Evolutionary conservation across 305 asterid genomes (phyloP).

Genomic region (Nicotiana rustica): DNA sequence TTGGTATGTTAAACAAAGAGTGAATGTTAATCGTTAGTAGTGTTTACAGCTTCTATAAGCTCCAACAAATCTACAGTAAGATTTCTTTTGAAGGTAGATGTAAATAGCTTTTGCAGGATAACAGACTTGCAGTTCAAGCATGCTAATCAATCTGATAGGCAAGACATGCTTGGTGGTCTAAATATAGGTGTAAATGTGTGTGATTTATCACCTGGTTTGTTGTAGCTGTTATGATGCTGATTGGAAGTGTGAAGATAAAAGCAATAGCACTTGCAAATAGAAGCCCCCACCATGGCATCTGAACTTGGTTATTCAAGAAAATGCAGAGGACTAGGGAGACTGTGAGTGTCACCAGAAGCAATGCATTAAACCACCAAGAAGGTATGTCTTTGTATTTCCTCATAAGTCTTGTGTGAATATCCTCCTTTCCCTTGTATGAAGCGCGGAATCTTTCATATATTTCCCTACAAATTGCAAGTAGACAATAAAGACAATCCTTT

Average conservation of each 20-base stretch:
- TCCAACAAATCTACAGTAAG: background rate
- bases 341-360: conserved; percentile 70
- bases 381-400: conserved; percentile 83
- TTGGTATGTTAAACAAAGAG: conserved; percentile 19
- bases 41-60: background rate
- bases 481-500: conserved; percentile 11
- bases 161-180: background rate
- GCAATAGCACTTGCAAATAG: conserved; percentile 78
- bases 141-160: background rate
- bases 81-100: background rate
- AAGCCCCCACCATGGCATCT: conserved; percentile 98
- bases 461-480: conserved; percentile 63
- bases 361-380: conserved; percentile 78
- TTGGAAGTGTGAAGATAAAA: conserved; percentile 85
- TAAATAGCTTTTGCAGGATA: background rate
- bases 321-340: conserved; percentile 74
- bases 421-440: conserved; percentile 77
- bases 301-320: conserved; percentile 76
- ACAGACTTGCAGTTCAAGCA: background rate
- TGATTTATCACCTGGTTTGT: conserved; percentile 74
- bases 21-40: background rate
- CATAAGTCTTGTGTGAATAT: conserved; percentile 87
- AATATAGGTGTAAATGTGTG: background rate
- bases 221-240: conserved; percentile 92
- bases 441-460: conserved; percentile 69